A percentile compares a stretch with the other conserved stretches of the same genome.
Conservation (phyloP, 2,329 filamentous ascomycete species). For the Bipolaris gigantea region DNA sequence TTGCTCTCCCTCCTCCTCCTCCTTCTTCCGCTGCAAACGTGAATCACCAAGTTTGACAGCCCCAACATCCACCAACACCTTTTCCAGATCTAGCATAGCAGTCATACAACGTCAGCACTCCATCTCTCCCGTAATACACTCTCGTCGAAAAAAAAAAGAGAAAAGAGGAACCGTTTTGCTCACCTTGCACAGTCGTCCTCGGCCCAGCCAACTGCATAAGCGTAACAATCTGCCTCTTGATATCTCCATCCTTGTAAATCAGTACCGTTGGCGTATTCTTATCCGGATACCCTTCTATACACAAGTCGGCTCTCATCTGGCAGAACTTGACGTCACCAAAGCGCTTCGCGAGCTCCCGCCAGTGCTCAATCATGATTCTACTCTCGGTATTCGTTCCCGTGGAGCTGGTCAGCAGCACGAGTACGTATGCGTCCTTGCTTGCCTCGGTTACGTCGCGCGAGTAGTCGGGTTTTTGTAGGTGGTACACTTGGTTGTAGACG, state of each 20-base stretch:
- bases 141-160: neutral
- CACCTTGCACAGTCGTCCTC: constrained; percentile 25
- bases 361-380: constrained; percentile 78
- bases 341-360: constrained; percentile 78
- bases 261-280: constrained; percentile 92
- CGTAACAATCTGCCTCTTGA: constrained; percentile 89
- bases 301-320: constrained; percentile 87
- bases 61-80: constrained; percentile 77
- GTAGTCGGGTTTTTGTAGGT: constrained; percentile 92
- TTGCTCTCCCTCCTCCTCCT: constrained; percentile 57
- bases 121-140: neutral
- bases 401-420: constrained; percentile 82
- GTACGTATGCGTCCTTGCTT: constrained; percentile 66
- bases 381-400: constrained; percentile 83
- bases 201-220: constrained; percentile 73
- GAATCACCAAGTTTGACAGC: constrained; percentile 78
- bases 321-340: constrained; percentile 98
- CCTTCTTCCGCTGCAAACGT: constrained; percentile 65
- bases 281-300: constrained; percentile 96
- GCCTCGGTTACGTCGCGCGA: constrained; percentile 88
- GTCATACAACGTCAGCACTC: neutral
- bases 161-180: neutral
- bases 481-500: constrained; percentile 87
- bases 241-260: constrained; percentile 90
- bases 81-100: constrained; percentile 66